Conservation (phyloP, 2,329 filamentous ascomycete species). For the Daldinia eschscholtzii region DNA sequence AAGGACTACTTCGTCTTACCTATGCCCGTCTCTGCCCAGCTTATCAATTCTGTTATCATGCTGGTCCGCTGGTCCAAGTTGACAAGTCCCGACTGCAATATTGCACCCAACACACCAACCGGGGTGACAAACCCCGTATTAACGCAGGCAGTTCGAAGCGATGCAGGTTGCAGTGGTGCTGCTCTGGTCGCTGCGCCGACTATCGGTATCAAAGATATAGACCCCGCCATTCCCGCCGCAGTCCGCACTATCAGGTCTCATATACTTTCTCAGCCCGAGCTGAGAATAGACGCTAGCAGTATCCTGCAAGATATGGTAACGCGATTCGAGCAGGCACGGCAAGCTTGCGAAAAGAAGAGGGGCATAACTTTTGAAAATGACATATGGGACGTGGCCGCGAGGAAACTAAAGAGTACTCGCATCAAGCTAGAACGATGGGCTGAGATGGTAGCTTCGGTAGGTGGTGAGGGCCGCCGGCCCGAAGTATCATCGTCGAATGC, state of each 20-base stretch:
- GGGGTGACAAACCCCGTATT: neutral
- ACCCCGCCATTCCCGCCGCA: slow-evolving; percentile 57
- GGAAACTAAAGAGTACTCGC: slow-evolving; percentile 61
- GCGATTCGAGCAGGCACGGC: slow-evolving; percentile 59
- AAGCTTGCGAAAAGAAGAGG: slow-evolving; percentile 45
- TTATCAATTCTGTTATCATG: slow-evolving; percentile 65
- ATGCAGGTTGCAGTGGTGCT: slow-evolving; percentile 27
- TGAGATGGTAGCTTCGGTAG: slow-evolving; percentile 56
- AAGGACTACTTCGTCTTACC: slow-evolving; percentile 61
- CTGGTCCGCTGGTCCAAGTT: slow-evolving; percentile 65
- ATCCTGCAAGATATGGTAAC: slow-evolving; percentile 58
- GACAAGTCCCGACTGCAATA: slow-evolving; percentile 52
- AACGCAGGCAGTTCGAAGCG: slow-evolving; percentile 13
- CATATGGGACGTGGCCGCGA: slow-evolving; percentile 62
- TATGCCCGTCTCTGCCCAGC: slow-evolving; percentile 59
- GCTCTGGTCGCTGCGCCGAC: slow-evolving; percentile 15
- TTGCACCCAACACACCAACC: slow-evolving; percentile 5
- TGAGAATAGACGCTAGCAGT: slow-evolving; percentile 60
- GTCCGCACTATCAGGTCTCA: slow-evolving; percentile 58
- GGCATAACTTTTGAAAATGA: slow-evolving; percentile 57
- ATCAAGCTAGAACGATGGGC: slow-evolving; percentile 63
- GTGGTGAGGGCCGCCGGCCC: slow-evolving; percentile 49
- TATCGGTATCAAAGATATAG: slow-evolving; percentile 49
- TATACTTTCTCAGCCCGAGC: slow-evolving; percentile 59
- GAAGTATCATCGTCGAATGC: slow-evolving; percentile 11